phyloP scores from a whole-genome alignment of 192 early-diverging fungal species.

The Geranomyces michiganensis region DNA sequence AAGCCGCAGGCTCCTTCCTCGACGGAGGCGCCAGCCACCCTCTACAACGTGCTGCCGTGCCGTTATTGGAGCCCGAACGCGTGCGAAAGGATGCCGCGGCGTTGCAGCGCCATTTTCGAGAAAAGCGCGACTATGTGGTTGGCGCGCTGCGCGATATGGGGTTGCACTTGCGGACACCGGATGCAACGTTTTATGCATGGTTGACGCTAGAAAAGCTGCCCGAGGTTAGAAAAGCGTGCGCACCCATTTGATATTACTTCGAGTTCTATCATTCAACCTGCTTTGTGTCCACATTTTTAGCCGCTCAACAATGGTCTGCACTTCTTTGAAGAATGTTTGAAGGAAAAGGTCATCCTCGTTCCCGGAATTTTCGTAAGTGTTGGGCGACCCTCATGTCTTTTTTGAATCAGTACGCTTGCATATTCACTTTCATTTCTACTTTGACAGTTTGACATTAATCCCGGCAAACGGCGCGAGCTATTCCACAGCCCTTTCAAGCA shows the following conservation, averaged over 20 bases:
- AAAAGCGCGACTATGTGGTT: slow-evolving; percentile 55
- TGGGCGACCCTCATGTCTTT: too few relatives aligned
- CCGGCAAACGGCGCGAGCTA: slow-evolving; percentile 55
- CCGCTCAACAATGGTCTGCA: slow-evolving; percentile 56
- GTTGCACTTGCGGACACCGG: slow-evolving; percentile 48
- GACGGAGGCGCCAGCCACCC: slow-evolving; percentile 62
- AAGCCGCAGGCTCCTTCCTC: slow-evolving; percentile 52
- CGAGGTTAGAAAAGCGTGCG: slow-evolving; percentile 33
- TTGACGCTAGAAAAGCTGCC: slow-evolving; percentile 48
- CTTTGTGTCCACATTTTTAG: too few relatives aligned
- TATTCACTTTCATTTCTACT: too few relatives aligned
- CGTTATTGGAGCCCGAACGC: slow-evolving; percentile 46
- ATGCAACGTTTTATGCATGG: slow-evolving; percentile 63
- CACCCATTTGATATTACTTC: too few relatives aligned
- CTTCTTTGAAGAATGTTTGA: slow-evolving; percentile 60
- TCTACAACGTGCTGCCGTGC: slow-evolving; percentile 54
- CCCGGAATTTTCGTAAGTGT: slow-evolving; percentile 52
- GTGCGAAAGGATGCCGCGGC: slow-evolving; percentile 45
- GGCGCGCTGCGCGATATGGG: slow-evolving; percentile 42
- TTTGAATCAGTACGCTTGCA: not conserved
- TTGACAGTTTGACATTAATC: slow-evolving; percentile 61
- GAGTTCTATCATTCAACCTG: too few relatives aligned
- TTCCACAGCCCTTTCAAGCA: slow-evolving; percentile 59
- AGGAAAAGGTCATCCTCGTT: slow-evolving; percentile 57
- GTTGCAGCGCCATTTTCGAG: slow-evolving; percentile 52